phyloP scores from a whole-genome alignment of 192 early-diverging fungal genomes.

The Entomortierella chlamydospora region DNA sequence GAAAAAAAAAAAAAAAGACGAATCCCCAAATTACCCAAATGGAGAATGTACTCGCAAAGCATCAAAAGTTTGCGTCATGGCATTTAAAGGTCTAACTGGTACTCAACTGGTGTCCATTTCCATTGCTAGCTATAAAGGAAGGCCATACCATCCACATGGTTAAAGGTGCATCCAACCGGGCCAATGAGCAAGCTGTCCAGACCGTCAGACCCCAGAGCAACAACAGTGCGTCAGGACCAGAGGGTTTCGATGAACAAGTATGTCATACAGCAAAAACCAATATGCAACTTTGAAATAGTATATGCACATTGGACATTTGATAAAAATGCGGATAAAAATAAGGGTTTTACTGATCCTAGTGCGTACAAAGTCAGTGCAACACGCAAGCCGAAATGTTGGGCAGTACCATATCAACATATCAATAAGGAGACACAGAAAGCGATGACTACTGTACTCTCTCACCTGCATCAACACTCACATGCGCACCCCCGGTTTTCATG shows the following conservation, averaged over 20 bases:
- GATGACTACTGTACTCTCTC: background rate
- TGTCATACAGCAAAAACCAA: background rate
- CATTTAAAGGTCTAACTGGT: too few species aligned
- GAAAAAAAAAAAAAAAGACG: background rate
- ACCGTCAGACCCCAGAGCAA: constrained; percentile 56
- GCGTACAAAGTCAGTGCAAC: background rate
- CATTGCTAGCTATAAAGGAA: constrained; percentile 70
- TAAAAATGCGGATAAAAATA: background rate
- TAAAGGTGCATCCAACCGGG: constrained; percentile 65
- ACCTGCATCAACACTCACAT: constrained; percentile 2
- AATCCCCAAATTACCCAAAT: constrained; percentile 12
- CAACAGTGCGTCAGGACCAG: constrained; percentile 31
- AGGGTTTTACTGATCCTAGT: background rate
- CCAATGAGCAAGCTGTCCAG: constrained; percentile 53
- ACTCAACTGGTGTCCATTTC: too few species aligned
- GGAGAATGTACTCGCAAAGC: too few species aligned
- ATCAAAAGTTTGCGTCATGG: too few species aligned
- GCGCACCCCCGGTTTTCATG: background rate
- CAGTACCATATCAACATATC: background rate
- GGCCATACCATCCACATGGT: constrained; percentile 95
- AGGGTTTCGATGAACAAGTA: constrained; percentile 47
- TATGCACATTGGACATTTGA: too few species aligned
- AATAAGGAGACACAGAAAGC: background rate
- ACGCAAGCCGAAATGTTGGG: background rate
- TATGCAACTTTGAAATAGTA: too few species aligned